These are phyloP conservation scores for Sclerotinia subarctica DNA, from an alignment of 2,329 filamentous ascomycete species.

Conservation along the genomic window DNA sequence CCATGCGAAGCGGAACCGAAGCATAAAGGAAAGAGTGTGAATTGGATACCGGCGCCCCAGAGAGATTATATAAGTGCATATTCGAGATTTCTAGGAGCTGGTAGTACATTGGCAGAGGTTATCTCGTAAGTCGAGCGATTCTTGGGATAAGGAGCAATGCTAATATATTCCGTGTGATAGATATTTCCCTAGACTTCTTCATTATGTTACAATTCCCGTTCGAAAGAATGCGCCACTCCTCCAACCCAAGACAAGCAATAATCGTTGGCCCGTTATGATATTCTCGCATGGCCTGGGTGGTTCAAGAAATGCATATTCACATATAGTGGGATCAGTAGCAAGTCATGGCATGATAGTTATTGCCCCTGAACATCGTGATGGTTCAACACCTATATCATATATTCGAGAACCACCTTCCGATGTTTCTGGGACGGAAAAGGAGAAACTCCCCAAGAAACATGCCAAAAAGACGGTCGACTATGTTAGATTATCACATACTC, in stretches of 20 bases:
- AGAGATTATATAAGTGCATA: constrained; percentile 71
- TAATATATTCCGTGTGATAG: constrained; percentile 40
- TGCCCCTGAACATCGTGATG: constrained; percentile 80
- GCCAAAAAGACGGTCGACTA: constrained; percentile 43
- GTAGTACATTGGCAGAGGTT: constrained; percentile 54
- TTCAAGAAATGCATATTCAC: constrained; percentile 80
- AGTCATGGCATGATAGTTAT: constrained; percentile 79
- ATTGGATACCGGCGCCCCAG: constrained; percentile 78
- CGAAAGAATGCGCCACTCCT: constrained; percentile 67
- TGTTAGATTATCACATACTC: constrained; percentile 56
- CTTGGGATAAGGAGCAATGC: background rate
- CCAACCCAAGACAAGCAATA: constrained; percentile 41
- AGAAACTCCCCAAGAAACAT: constrained; percentile 29
- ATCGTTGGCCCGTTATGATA: constrained; percentile 75
- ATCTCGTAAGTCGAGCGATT: constrained; percentile 52
- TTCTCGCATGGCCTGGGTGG: constrained; percentile 86
- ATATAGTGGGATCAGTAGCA: constrained; percentile 72
- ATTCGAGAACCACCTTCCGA: constrained; percentile 57
- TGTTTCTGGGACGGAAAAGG: constrained; percentile 37
- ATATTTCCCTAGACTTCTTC: constrained; percentile 66
- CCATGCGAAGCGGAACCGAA: constrained; percentile 53
- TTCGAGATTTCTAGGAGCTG: constrained; percentile 69
- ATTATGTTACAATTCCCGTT: constrained; percentile 70
- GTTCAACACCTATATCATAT: constrained; percentile 71
- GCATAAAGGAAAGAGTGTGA: constrained; percentile 49